These are phyloP conservation scores for Pyrus betulifolia DNA, from an alignment of 306 rosid genomes.

Conservation along the genomic window DNA sequence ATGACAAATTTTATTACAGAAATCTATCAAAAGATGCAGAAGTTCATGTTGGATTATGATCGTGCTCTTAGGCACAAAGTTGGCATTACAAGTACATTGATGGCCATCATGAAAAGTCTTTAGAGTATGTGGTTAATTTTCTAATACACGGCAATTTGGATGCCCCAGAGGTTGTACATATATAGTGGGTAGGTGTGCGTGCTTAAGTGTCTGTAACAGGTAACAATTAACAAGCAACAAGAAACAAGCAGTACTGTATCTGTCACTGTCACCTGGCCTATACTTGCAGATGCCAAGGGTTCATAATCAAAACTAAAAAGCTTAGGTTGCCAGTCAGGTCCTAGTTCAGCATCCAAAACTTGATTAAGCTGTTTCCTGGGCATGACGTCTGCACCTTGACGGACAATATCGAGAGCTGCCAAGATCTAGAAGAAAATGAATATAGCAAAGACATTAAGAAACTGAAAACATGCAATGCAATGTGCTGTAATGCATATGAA, in stretches of 20 bases:
- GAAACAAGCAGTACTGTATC: neutral
- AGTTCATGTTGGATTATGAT: neutral
- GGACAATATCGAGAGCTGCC: conserved; percentile 91
- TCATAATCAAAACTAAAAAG: conserved; percentile 77
- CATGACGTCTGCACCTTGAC: conserved; percentile 98
- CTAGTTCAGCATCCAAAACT: conserved; percentile 80
- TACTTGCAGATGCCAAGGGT: conserved; percentile 93
- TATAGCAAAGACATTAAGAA: conserved; percentile 5
- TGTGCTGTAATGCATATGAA: neutral
- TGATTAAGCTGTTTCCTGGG: conserved; percentile 81
- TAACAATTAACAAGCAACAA: neutral
- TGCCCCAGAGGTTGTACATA: neutral
- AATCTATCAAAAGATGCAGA: neutral
- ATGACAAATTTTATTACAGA: neutral
- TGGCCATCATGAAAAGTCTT: neutral
- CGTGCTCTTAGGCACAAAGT: neutral
- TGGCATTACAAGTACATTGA: neutral
- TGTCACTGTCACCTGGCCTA: conserved; percentile 70
- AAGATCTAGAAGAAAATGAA: conserved; percentile 43
- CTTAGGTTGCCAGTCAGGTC: conserved; percentile 70
- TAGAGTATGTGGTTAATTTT: neutral
- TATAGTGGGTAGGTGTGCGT: neutral
- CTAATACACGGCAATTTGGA: neutral
- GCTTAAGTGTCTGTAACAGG: neutral
- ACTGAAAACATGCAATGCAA: neutral